A percentile compares a stretch with the other conserved stretches of the same genome.
Evolutionary conservation across 148 eudicot genomes (phyloP).

Genomic region (Chenopodium suecicum): DNA sequence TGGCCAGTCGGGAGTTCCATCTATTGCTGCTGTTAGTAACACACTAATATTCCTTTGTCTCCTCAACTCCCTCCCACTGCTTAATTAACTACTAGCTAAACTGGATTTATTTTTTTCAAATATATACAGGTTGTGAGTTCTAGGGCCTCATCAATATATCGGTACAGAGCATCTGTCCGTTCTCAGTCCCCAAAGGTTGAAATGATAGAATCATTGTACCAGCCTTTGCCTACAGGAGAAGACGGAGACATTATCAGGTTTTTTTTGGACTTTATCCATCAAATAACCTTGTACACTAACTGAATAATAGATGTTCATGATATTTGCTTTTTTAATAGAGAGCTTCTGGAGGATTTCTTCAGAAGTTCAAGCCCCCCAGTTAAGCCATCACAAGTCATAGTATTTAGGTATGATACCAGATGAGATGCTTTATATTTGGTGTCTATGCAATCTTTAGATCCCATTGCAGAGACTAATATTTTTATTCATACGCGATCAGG

Average conservation of each 20-base stretch:
- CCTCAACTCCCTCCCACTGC: not conserved
- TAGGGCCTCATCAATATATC: constrained; percentile 57
- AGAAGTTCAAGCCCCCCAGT: constrained; percentile 4
- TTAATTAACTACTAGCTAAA: not conserved
- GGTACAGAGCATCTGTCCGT: constrained; percentile 65
- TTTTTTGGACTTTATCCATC: not conserved
- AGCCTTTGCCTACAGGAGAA: constrained; percentile 39
- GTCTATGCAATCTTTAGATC: not conserved
- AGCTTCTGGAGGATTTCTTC: constrained; percentile 18
- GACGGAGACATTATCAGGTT: constrained; percentile 71
- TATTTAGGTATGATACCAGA: constrained; percentile 12
- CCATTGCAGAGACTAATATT: not conserved
- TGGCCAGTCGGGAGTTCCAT: constrained; percentile 49
- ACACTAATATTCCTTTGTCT: not conserved
- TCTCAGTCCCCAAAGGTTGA: constrained; percentile 70
- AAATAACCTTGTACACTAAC: not conserved
- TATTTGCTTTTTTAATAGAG: constrained; percentile 15
- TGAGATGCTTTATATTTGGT: not conserved
- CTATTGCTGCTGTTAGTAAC: constrained; percentile 47
- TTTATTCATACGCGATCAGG: not conserved
- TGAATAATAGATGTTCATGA: not conserved
- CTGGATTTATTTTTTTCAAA: not conserved
- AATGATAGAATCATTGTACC: constrained; percentile 61
- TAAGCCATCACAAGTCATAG: constrained; percentile 19
- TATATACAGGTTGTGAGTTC: constrained; percentile 63